A percentile compares a stretch with the other conserved stretches of the same genome.
These are phyloP conservation scores for Pachyrhizus erosus DNA, from an alignment of 306 rosid genomes.

Conservation along the genomic window DNA sequence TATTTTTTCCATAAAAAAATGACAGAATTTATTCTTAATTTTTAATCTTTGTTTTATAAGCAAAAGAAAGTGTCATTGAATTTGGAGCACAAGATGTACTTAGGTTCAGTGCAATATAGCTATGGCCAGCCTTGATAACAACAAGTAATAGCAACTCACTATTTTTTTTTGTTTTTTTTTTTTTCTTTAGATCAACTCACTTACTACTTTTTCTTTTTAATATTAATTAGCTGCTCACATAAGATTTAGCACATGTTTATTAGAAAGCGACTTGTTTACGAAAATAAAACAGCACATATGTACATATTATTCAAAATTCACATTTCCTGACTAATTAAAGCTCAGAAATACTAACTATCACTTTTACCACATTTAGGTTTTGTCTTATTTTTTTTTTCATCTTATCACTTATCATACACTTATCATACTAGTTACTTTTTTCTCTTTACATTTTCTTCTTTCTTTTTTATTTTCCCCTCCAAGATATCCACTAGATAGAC, in stretches of 20 bases:
- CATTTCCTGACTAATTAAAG: background rate
- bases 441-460: background rate
- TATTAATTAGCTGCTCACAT: background rate
- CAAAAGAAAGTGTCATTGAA: background rate
- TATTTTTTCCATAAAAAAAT: background rate
- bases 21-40: background rate
- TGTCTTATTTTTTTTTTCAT: background rate
- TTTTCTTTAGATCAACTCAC: too few relatives aligned
- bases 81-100: background rate
- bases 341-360: background rate
- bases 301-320: background rate
- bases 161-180: too few relatives aligned
- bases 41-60: background rate
- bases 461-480: too few relatives aligned
- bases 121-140: background rate
- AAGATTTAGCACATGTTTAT: background rate
- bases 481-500: too few relatives aligned
- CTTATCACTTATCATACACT: background rate
- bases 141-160: background rate
- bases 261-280: background rate
- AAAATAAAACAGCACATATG: background rate
- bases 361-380: background rate
- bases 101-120: background rate
- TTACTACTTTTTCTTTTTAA: background rate
- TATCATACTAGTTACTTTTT: too few relatives aligned